phyloP scores from a whole-genome alignment of 1,284 basidiomycete species.

The Ceratobasidium sp. region DNA sequence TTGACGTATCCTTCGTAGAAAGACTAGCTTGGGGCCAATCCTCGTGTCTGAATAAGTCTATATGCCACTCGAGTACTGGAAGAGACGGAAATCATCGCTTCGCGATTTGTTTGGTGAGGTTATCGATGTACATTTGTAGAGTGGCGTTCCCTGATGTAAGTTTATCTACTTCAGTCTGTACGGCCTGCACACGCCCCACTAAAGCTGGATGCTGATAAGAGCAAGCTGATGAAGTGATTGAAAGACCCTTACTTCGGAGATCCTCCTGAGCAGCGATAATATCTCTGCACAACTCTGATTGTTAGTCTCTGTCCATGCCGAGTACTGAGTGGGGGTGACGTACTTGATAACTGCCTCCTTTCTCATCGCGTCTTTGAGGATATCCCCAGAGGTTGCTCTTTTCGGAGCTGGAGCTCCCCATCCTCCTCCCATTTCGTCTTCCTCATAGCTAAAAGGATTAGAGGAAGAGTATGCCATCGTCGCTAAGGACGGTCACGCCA shows the following conservation, averaged over 20 bases:
- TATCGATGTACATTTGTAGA: slow-evolving; percentile 89
- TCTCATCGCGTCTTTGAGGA: slow-evolving; percentile 77
- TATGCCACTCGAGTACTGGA: not conserved
- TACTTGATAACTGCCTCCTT: slow-evolving; percentile 77
- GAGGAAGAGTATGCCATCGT: slow-evolving; percentile 24
- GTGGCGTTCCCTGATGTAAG: slow-evolving; percentile 82
- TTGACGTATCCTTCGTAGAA: too few species aligned
- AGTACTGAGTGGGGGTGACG: slow-evolving; percentile 48
- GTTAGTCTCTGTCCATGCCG: slow-evolving; percentile 20
- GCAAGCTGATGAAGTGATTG: not conserved
- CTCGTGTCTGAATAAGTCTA: not conserved
- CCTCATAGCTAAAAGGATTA: slow-evolving; percentile 50
- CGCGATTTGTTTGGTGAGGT: slow-evolving; percentile 85
- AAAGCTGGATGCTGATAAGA: slow-evolving; percentile 64
- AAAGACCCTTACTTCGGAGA: slow-evolving; percentile 68
- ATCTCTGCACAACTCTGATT: slow-evolving; percentile 65
- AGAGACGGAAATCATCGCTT: slow-evolving; percentile 61
- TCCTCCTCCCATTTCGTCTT: slow-evolving; percentile 41
- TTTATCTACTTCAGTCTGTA: slow-evolving; percentile 82
- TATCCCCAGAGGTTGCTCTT: slow-evolving; percentile 66
- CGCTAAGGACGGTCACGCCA: not conserved
- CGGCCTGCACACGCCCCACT: slow-evolving; percentile 72
- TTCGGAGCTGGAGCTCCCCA: slow-evolving; percentile 67
- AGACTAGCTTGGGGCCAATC: not conserved
- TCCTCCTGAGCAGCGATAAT: slow-evolving; percentile 79